Conservation (phyloP, 257 asterid genomes). For the Capsicum chinense region DNA sequence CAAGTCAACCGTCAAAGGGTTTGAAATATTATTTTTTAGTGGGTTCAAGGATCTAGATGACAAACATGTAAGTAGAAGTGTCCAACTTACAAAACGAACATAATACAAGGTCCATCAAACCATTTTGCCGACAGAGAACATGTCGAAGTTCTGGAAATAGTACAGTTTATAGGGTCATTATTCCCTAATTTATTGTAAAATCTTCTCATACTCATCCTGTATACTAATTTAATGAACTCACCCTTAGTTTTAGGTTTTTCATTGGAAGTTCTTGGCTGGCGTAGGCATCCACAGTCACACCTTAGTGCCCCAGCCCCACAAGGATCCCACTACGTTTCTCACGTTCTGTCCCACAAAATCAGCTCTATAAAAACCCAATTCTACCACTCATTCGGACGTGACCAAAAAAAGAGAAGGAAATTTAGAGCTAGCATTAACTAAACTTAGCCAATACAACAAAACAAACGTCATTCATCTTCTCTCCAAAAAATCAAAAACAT, state of each 20-base stretch:
- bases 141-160: not conserved
- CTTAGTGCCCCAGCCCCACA: constrained; percentile 28
- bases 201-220: not conserved
- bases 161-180: not conserved
- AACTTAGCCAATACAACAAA: not conserved
- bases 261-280: constrained; percentile 33
- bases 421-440: not conserved
- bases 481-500: not conserved
- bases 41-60: too few species aligned
- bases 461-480: constrained; percentile 1
- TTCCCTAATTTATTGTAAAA: not conserved
- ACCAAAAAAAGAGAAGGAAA: not conserved
- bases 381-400: not conserved
- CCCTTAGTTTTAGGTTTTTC: not conserved
- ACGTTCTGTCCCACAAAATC: constrained; percentile 25
- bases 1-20: too few species aligned
- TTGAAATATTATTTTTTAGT: too few species aligned
- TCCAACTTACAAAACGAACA: too few species aligned
- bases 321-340: constrained; percentile 24
- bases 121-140: too few species aligned
- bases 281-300: constrained; percentile 41
- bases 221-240: not conserved
- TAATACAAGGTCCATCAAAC: too few species aligned
- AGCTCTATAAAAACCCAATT: constrained; percentile 42
- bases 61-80: too few species aligned